These are phyloP conservation scores for Capsicum rhomboideum DNA, from an alignment of 257 asterid genomes.

Conservation along the genomic window DNA sequence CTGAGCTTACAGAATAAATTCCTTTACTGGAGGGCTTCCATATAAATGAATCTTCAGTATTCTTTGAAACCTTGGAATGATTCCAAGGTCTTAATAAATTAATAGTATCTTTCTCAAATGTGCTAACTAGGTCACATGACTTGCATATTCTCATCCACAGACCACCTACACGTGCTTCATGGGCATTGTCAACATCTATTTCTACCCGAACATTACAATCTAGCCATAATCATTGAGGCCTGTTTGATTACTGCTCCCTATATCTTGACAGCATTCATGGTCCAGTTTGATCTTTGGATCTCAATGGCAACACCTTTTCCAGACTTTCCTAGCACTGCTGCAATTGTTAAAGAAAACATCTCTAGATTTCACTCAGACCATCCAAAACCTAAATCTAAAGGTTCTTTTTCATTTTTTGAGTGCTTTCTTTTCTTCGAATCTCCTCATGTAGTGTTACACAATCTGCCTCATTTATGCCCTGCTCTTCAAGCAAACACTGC, in stretches of 20 bases:
- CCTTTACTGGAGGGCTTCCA: too few relatives aligned
- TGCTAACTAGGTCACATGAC: background rate
- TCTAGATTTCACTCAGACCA: background rate
- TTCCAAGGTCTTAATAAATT: too few relatives aligned
- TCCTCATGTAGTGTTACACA: background rate
- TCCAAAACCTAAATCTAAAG: background rate
- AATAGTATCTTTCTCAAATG: background rate
- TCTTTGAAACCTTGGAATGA: too few relatives aligned
- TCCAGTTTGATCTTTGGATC: background rate
- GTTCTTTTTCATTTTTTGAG: background rate
- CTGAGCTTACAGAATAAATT: too few relatives aligned
- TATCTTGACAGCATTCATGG: background rate
- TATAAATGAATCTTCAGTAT: too few relatives aligned
- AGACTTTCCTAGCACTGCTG: background rate
- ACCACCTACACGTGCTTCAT: background rate
- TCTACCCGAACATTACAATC: background rate
- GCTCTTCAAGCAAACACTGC: background rate
- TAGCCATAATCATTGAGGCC: background rate
- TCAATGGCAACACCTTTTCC: background rate
- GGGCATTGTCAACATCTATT: background rate
- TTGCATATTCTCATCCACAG: background rate
- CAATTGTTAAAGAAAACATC: background rate
- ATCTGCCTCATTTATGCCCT: background rate
- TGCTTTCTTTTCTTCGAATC: background rate
- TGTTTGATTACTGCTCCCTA: background rate